phyloP scores from a whole-genome alignment of 768 basidiomycete species.

The Lactarius hengduanensis region DNA sequence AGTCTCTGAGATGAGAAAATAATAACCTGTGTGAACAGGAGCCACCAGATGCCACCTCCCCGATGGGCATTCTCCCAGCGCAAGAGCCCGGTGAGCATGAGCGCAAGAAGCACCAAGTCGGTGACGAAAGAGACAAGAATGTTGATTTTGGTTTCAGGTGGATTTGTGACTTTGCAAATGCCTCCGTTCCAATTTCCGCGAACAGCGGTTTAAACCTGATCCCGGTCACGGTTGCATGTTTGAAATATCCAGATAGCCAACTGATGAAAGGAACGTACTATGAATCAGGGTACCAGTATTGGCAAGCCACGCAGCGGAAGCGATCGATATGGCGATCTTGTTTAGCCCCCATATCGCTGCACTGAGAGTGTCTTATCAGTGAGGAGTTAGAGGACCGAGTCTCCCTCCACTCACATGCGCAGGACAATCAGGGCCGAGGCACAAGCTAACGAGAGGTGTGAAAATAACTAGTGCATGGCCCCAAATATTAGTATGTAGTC shows the following conservation, averaged over 20 bases:
- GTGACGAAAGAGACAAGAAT: slow-evolving; percentile 1
- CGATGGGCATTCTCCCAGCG: slow-evolving; percentile 8
- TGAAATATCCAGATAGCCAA: background rate
- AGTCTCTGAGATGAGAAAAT: background rate
- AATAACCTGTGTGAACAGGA: slow-evolving; percentile 8
- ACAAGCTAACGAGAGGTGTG: background rate
- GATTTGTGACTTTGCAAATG: background rate
- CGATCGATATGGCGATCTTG: background rate
- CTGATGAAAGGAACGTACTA: background rate
- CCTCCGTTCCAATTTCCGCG: background rate
- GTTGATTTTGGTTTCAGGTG: background rate
- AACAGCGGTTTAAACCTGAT: background rate
- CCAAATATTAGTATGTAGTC: background rate
- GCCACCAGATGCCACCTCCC: background rate
- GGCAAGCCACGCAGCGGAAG: background rate
- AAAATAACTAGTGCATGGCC: slow-evolving; percentile 1
- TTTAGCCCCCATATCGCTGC: slow-evolving; percentile 10
- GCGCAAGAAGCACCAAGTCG: background rate
- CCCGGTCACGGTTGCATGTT: background rate
- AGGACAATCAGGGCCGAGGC: slow-evolving; percentile 18
- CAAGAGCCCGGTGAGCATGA: slow-evolving; percentile 11
- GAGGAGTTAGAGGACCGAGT: background rate
- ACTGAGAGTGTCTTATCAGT: background rate
- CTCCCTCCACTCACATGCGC: slow-evolving; percentile 16
- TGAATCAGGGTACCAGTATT: background rate